Base-by-base conservation (phyloP, 148 eudicot genomes). In the Euryodendron excelsum region DNA sequence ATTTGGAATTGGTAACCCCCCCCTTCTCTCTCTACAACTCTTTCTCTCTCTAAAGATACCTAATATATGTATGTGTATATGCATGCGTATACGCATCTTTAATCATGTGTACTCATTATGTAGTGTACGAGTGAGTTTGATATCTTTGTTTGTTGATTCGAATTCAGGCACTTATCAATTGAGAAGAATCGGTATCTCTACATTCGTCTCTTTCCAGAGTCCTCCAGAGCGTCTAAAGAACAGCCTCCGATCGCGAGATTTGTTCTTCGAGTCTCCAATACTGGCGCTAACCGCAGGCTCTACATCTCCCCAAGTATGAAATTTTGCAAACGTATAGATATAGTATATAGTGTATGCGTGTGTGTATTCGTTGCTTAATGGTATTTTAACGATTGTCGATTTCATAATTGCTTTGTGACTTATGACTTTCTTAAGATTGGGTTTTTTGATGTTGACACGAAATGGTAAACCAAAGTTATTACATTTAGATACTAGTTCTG, bases 221-320 rank as follows among this genome's bases (percentile, higher is more conserved):
- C 84, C 20, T 88, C 94, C 12, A 79, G 90, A 20, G 30, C 83
- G 21, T 69, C 91, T 0, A 91, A 88, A 25, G 97, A 94, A 80
- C 93, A 90, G 67, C 98, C 97, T 8, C 98, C 98, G 2, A 13
- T 86, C 73, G 98, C 97, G 41, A 84, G 86, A 21, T 92, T 94
- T 73, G 74, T 94, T 78, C 77, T 94, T 25, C 86, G 91, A 34
- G 90, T 94, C 47, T 85, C 90, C 61, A 85, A 77, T 66, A n/a
- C 83, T 13, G 92, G 88, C 39, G 66, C 82, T 59, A 86, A 81
- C 71, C 91, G 90, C 78, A 87, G 84, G 81, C 86, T 94, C 27
- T 90, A 77, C 73, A 74, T 90, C 65, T 88, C 97, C n/a, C 92
- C 96, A 59, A 80, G 98, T 94, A 84, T 18, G 69, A 13, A 0